Evolutionary conservation across 257 asterid species (phyloP), one percentile per base, ranked within the genome.

Genomic region (Plantago elongata): DNA sequence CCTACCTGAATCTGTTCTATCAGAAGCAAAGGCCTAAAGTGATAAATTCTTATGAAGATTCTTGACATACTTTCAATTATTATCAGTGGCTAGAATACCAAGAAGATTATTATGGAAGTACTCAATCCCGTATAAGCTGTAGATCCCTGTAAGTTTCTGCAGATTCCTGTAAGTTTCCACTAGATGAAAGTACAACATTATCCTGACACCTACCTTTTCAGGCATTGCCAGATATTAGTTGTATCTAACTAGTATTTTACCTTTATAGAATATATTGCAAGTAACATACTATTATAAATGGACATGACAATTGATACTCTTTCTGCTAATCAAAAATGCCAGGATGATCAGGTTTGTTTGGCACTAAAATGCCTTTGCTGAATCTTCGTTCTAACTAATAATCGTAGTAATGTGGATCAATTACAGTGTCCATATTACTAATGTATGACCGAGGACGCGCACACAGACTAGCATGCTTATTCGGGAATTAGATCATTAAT

Each of bases 101-200:
- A 51, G 38, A 52, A 52, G 57, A 51, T 51, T 34, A 52, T 52
- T 37, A 22, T 9, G 58, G 5, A 52, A 52, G 58, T 52, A 52
- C 40, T 52, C 58, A 22, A 17, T 11, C 38, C 4, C 38, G 16
- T 51, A 9, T 50, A 50, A 52, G 58, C 7, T 52, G 14, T 52
- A 14, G 13, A 52, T 34, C 8, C 58, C 13, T 11, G 40, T 14
- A 52, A 17, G 58, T 52, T 52, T 30, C 58, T 52, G 9, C 58
- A 52, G 58, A 52, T 52, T 37, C 22, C 58, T 52, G 58, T 22
- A 18, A 52, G 58, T 52, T 34, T 52, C 58, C 58, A 52, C 58
- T 52, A 52, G 58, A 52, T 52, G 22, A 52, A 52, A 52, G 58
- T 22, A 14, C 11, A 52, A 52, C 58, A 9, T 52, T 52, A 52